phyloP scores from a whole-genome alignment of 169 alveolate genomes.

The Plasmodium relictum region DNA sequence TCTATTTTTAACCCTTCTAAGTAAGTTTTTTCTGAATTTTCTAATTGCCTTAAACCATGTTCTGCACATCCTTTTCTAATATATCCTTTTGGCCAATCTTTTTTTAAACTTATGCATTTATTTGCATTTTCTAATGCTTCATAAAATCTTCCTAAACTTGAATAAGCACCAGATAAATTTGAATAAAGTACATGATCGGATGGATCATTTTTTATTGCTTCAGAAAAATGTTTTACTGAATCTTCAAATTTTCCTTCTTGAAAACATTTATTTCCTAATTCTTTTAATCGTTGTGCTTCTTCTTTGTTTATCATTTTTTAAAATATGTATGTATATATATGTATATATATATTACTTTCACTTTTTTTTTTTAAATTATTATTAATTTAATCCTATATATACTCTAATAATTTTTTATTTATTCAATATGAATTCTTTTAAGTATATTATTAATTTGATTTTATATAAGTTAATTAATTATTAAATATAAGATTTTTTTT shows the following conservation, averaged over 20 bases:
- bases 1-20: slow-evolving; percentile 92
- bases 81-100: slow-evolving; percentile 96
- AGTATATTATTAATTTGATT: no score
- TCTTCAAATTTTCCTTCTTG: slow-evolving; percentile 92
- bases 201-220: slow-evolving; percentile 94
- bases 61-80: slow-evolving; percentile 93
- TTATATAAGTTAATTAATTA: no score
- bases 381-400: background rate
- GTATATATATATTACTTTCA: background rate
- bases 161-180: slow-evolving; percentile 95
- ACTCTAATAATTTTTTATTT: background rate
- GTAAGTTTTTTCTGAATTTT: slow-evolving; percentile 92
- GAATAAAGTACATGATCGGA: slow-evolving; percentile 94
- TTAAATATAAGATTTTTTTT: no score
- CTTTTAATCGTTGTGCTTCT: slow-evolving; percentile 91
- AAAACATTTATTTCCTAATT: slow-evolving; percentile 94
- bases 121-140: slow-evolving; percentile 95
- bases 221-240: slow-evolving; percentile 92
- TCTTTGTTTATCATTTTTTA: slow-evolving; percentile 43
- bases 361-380: background rate
- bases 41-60: slow-evolving; percentile 86
- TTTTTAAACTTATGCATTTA: slow-evolving; percentile 92
- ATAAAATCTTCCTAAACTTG: slow-evolving; percentile 88
- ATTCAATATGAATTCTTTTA: background rate
- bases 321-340: background rate